Conservation (phyloP, 2,329 filamentous ascomycete species). For the Fusarium odoratissimum region DNA sequence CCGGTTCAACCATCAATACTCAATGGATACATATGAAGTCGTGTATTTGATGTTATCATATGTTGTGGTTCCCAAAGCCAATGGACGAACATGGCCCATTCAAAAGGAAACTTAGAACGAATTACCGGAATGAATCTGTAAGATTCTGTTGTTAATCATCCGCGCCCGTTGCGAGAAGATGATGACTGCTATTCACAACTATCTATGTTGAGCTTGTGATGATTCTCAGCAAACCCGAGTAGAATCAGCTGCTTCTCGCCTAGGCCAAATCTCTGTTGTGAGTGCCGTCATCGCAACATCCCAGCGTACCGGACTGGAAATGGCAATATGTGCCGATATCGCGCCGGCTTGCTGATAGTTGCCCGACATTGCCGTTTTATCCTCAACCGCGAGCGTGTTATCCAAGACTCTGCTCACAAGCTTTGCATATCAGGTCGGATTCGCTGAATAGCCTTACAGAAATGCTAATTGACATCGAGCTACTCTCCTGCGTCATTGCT, state of each 20-base stretch:
- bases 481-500: slow-evolving; percentile 13
- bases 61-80: not conserved
- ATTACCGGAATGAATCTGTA: not conserved
- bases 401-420: not conserved
- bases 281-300: not conserved
- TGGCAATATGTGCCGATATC: not conserved
- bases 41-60: not conserved
- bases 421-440: not conserved
- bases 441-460: not conserved
- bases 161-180: not conserved
- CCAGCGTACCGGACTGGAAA: not conserved
- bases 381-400: not conserved
- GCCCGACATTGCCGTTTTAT: not conserved
- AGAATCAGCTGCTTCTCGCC: not conserved
- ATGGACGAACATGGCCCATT: too few relatives aligned
- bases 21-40: not conserved
- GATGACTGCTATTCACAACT: not conserved
- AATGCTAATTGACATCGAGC: not conserved
- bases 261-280: not conserved
- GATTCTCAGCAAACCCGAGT: not conserved
- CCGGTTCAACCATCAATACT: not conserved
- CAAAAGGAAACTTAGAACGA: not conserved
- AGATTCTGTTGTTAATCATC: not conserved
- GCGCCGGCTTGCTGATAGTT: not conserved
- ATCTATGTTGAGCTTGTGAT: not conserved